Percentiles rank a stretch among this genome's conserved stretches.
phyloP scores from a whole-genome alignment of 176 grass and related monocot genomes.

The Leersia perrieri region DNA sequence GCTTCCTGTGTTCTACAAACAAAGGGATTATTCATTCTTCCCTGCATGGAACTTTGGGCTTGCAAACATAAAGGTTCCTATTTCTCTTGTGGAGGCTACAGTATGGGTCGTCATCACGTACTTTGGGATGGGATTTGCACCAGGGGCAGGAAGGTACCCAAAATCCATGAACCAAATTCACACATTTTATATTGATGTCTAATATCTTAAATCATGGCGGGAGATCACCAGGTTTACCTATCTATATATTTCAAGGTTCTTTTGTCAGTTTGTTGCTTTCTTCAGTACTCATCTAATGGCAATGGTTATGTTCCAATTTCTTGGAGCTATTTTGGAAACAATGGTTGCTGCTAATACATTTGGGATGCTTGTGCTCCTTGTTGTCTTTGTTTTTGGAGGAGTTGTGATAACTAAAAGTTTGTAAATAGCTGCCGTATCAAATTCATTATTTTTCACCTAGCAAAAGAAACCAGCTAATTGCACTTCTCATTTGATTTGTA shows the following conservation, averaged over 20 bases:
- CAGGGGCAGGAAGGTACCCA: constrained; percentile 43
- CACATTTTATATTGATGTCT: neutral
- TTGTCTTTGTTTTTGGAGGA: constrained; percentile 85
- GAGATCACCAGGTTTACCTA: no score
- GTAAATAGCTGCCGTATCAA: constrained; percentile 34
- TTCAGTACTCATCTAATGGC: constrained; percentile 72
- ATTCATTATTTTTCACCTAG: no score
- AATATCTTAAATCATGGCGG: no score
- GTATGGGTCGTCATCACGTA: constrained; percentile 59
- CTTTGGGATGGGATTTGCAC: constrained; percentile 61
- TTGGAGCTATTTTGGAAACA: constrained; percentile 68
- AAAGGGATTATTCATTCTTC: constrained; percentile 59
- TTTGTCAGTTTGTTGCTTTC: constrained; percentile 69
- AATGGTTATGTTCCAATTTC: constrained; percentile 69
- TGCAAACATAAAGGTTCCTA: constrained; percentile 47
- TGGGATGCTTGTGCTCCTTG: constrained; percentile 57
- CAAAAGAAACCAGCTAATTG: no score
- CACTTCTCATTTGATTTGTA: neutral
- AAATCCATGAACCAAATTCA: no score
- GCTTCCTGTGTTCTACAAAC: constrained; percentile 64
- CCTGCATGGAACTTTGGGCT: constrained; percentile 54
- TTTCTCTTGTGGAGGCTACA: constrained; percentile 46
- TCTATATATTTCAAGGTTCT: constrained; percentile 84
- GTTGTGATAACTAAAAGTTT: constrained; percentile 70
- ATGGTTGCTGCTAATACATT: constrained; percentile 81